These are phyloP conservation scores for Leccinum rimulosum DNA, from an alignment of 768 basidiomycete genomes.

Conservation along the genomic window DNA sequence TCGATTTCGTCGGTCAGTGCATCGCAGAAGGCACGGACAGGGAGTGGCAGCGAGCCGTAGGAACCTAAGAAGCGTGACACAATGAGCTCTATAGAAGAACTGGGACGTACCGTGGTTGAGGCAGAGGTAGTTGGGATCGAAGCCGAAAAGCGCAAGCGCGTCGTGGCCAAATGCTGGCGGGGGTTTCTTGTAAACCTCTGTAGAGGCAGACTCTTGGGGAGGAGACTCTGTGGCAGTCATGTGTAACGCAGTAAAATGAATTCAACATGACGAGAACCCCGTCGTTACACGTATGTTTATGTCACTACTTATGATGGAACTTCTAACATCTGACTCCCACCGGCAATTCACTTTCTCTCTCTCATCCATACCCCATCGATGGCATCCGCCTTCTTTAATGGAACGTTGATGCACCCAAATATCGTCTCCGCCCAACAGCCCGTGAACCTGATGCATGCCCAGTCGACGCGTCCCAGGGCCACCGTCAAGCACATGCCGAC, in stretches of 20 bases:
- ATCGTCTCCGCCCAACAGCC: too few relatives aligned
- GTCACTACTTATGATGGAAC: neutral
- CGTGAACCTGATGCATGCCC: too few relatives aligned
- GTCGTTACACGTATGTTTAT: too few relatives aligned
- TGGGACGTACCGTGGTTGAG: slow-evolving; percentile 57
- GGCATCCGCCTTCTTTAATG: slow-evolving; percentile 77
- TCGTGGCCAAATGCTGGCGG: slow-evolving; percentile 56
- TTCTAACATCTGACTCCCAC: neutral
- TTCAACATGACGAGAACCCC: too few relatives aligned
- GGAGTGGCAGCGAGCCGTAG: slow-evolving; percentile 54
- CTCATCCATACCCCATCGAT: slow-evolving; percentile 14
- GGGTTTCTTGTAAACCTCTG: slow-evolving; percentile 19
- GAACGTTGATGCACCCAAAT: slow-evolving; percentile 85
- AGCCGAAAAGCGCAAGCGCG: slow-evolving; percentile 50
- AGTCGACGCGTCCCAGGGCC: too few relatives aligned
- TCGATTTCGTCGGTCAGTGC: slow-evolving; percentile 45
- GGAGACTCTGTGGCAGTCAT: slow-evolving; percentile 9
- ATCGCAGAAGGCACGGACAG: slow-evolving; percentile 46
- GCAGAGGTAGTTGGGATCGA: slow-evolving; percentile 60
- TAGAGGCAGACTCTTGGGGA: neutral
- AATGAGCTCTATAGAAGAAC: neutral
- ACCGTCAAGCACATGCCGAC: too few relatives aligned
- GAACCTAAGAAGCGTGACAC: slow-evolving; percentile 41
- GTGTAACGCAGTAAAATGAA: neutral
- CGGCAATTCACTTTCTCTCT: neutral